Percentiles rank a stretch among this genome's conserved stretches.
phyloP scores from a whole-genome alignment of 345 rosid genomes.

The Theobroma cacao region DNA sequence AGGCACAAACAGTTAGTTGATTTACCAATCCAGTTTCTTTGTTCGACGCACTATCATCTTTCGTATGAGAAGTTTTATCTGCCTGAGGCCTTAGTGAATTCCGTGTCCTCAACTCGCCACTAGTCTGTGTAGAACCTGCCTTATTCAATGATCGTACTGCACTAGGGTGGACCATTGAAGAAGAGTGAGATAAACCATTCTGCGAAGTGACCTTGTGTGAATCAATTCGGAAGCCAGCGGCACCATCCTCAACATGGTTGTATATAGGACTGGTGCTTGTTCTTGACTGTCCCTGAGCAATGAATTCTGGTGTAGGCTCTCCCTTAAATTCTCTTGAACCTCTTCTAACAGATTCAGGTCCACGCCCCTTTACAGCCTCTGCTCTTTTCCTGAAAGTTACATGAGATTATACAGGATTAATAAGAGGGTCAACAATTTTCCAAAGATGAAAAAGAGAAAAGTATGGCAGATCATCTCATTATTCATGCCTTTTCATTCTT shows the following conservation, averaged over 20 bases:
- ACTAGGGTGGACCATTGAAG: constrained; percentile 44
- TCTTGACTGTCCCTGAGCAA: constrained; percentile 36
- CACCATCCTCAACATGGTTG: constrained; percentile 32
- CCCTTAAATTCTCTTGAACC: constrained; percentile 48
- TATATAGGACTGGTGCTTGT: constrained; percentile 30
- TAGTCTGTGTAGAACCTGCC: constrained; percentile 12
- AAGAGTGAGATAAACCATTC: constrained; percentile 31
- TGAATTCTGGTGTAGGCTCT: constrained; percentile 58
- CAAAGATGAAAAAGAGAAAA: background rate
- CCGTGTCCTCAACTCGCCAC: constrained; percentile 24
- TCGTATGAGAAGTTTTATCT: constrained; percentile 15
- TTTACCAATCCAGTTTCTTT: constrained; percentile 37
- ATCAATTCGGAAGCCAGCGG: constrained; percentile 38
- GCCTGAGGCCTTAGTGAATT: constrained; percentile 23
- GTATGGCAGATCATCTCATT: background rate
- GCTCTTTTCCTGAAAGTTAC: constrained; percentile 54
- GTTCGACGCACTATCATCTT: constrained; percentile 1
- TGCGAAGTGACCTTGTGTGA: constrained; percentile 27
- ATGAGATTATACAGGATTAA: constrained; percentile 7
- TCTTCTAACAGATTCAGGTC: constrained; percentile 67
- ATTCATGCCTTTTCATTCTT: background rate
- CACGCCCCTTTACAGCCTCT: constrained; percentile 56
- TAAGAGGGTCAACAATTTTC: background rate
- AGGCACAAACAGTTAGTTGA: background rate
- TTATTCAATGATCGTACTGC: constrained; percentile 25